Percentiles rank a stretch among this genome's conserved stretches.
Conservation (phyloP, 73 alveolate species). For the Halteria grandinella region DNA sequence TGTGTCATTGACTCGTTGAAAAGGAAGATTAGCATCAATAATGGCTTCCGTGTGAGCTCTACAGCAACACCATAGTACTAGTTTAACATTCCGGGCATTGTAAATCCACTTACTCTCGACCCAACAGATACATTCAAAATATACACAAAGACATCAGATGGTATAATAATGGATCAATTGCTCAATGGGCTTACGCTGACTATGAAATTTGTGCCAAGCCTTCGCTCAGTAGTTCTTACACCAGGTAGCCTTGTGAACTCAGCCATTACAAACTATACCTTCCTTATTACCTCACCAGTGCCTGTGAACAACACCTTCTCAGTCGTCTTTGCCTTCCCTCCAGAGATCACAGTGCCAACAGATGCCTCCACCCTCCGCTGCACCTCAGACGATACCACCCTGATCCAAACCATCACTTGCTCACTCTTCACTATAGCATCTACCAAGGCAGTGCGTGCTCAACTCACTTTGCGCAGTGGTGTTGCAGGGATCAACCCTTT, state of each 20-base stretch:
- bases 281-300: constrained; percentile 34
- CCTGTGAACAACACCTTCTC: constrained; percentile 18
- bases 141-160: neutral
- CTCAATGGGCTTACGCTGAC: constrained; percentile 41
- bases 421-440: neutral
- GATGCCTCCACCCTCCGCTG: constrained; percentile 11
- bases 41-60: constrained; percentile 55
- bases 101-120: constrained; percentile 53
- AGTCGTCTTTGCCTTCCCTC: constrained; percentile 15
- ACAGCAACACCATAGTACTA: constrained; percentile 12
- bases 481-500: constrained; percentile 10
- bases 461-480: neutral
- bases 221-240: constrained; percentile 4
- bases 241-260: constrained; percentile 36
- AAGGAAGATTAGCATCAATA: constrained; percentile 10
- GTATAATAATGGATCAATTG: constrained; percentile 25
- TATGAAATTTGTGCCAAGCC: constrained; percentile 20
- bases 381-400: constrained; percentile 7
- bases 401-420: constrained; percentile 24
- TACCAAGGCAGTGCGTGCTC: constrained; percentile 13
- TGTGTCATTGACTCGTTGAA: constrained; percentile 32
- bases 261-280: constrained; percentile 42
- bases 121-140: constrained; percentile 24
- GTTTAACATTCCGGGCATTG: constrained; percentile 37
- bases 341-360: constrained; percentile 43